Percentiles rank a stretch among this genome's conserved stretches.
Evolutionary conservation across 1,284 basidiomycete species (phyloP).

Genomic region (Marasmius sp.): DNA sequence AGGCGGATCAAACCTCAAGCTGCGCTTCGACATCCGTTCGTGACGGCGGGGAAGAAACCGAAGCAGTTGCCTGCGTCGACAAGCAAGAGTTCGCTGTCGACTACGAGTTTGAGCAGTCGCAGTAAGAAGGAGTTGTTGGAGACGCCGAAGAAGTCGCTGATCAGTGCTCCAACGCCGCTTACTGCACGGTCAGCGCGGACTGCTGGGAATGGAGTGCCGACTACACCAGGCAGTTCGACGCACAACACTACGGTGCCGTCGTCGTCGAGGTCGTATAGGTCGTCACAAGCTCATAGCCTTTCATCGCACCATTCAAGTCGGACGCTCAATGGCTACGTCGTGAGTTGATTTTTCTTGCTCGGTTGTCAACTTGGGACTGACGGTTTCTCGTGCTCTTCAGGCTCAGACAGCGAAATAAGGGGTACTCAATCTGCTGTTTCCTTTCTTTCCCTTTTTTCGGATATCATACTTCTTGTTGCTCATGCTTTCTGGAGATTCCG

Average conservation of each 20-base stretch:
- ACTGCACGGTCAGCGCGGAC: constrained; percentile 70
- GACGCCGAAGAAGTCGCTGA: constrained; percentile 84
- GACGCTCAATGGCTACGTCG: constrained; percentile 52
- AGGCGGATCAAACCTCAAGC: constrained; percentile 92
- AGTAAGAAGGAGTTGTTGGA: constrained; percentile 60
- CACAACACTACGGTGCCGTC: constrained; percentile 47
- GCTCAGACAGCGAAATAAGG: too few species aligned
- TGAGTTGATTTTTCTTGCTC: constrained; percentile 26
- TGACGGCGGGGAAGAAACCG: constrained; percentile 62
- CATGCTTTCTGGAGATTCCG: constrained; percentile 14
- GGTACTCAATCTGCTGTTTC: too few species aligned
- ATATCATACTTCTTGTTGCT: constrained; percentile 7
- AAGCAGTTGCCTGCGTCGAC: constrained; percentile 44
- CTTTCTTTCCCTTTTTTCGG: not conserved
- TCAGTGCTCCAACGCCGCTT: constrained; percentile 81
- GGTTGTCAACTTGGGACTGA: too few species aligned
- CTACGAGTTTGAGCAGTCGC: constrained; percentile 50
- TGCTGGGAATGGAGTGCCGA: constrained; percentile 47
- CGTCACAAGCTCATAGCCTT: constrained; percentile 52
- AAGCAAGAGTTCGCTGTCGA: constrained; percentile 52
- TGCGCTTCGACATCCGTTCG: constrained; percentile 90
- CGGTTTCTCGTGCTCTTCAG: too few species aligned
- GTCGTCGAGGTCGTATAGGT: constrained; percentile 53
- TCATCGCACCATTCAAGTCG: constrained; percentile 55
- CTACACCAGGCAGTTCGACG: constrained; percentile 56